These are phyloP conservation scores for Cephalotrichum gorgonifer DNA, from an alignment of 2,329 filamentous ascomycete genomes.

Conservation along the genomic window DNA sequence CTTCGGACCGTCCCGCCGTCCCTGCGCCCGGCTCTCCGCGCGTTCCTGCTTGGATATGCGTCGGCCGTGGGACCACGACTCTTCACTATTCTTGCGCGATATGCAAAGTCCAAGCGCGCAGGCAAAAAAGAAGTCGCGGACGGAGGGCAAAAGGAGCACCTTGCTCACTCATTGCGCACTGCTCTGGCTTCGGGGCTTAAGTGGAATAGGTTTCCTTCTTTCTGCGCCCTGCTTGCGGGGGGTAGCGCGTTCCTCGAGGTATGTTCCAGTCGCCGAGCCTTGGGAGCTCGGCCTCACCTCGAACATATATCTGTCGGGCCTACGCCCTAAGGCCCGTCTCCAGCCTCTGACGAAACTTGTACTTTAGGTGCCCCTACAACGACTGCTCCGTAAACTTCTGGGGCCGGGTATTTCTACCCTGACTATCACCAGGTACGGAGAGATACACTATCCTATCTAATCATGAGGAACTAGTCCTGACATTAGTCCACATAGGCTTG, in stretches of 20 bases:
- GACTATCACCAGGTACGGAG: constrained; percentile 4
- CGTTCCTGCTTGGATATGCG: constrained; percentile 51
- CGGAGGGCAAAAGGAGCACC: neutral
- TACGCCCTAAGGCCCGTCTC: neutral
- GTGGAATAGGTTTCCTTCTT: constrained; percentile 47
- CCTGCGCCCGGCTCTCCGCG: constrained; percentile 45
- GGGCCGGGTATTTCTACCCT: constrained; percentile 2
- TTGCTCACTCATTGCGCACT: constrained; percentile 6
- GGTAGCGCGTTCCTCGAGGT: constrained; percentile 53
- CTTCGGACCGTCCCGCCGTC: constrained; percentile 31
- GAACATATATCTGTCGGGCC: too few species aligned
- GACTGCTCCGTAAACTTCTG: constrained; percentile 6
- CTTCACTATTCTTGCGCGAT: constrained; percentile 41
- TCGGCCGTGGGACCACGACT: constrained; percentile 48
- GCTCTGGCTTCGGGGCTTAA: constrained; percentile 43
- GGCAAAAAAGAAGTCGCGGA: too few species aligned
- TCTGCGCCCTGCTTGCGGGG: constrained; percentile 50
- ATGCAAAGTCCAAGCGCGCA: constrained; percentile 21
- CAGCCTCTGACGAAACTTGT: neutral
- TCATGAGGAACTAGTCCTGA: neutral
- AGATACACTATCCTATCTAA: neutral
- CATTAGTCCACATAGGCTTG: constrained; percentile 32
- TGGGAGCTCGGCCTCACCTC: too few species aligned
- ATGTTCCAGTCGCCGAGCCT: constrained; percentile 12
- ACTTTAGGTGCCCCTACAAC: constrained; percentile 2